phyloP scores from a whole-genome alignment of 2,329 filamentous ascomycete genomes.

The Nothophoma quercina region DNA sequence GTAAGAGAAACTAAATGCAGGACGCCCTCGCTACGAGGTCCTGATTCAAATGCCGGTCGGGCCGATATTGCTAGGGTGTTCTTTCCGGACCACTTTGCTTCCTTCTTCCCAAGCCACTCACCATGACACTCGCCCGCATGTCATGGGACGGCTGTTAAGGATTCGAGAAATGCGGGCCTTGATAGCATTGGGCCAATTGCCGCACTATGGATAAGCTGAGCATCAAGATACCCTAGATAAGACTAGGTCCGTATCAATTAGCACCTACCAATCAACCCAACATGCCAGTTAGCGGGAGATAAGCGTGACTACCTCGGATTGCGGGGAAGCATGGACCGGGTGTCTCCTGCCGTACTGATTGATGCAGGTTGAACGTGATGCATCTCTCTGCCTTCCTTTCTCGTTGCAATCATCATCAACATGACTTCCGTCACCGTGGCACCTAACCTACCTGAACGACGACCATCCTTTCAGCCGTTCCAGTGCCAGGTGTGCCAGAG shows the following conservation, averaged over 20 bases:
- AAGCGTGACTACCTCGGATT: slow-evolving; percentile 12
- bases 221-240: not conserved
- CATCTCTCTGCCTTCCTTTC: not conserved
- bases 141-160: not conserved
- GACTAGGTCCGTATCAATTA: slow-evolving; percentile 4
- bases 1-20: not conserved
- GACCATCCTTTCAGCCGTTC: slow-evolving; percentile 26
- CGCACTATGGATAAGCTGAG: slow-evolving; percentile 1
- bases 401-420: not conserved
- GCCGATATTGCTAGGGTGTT: slow-evolving; percentile 3
- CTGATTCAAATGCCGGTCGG: slow-evolving; percentile 6
- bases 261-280: not conserved
- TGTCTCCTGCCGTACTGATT: not conserved
- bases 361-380: slow-evolving; percentile 2
- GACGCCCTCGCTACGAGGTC: not conserved
- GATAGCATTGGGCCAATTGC: slow-evolving; percentile 4
- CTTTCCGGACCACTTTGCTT: not conserved
- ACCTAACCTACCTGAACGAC: slow-evolving; percentile 1
- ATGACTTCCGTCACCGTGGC: slow-evolving; percentile 7
- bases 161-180: not conserved
- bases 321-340: slow-evolving; percentile 5
- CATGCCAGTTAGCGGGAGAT: slow-evolving; percentile 4
- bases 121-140: not conserved
- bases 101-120: not conserved
- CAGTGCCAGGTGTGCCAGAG: slow-evolving; percentile 28